A percentile compares a stretch with the other conserved stretches of the same genome.
These are phyloP conservation scores for Globisporangium mamillatum DNA, from an alignment of 352 stramenopile species.

Conservation along the genomic window DNA sequence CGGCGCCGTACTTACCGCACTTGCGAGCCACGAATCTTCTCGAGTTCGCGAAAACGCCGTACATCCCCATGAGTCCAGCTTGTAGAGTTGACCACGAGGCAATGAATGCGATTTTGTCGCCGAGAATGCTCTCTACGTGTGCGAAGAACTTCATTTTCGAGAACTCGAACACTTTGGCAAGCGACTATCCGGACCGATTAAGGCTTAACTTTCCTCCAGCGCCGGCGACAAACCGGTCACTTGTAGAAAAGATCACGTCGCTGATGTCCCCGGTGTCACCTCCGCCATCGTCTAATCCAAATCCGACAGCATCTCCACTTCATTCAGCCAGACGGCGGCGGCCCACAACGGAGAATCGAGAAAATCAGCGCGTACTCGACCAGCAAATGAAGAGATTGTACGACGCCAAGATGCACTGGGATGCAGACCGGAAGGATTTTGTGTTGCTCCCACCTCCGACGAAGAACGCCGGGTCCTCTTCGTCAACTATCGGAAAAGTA, in stretches of 20 bases:
- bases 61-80: constrained; percentile 2
- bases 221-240: not conserved
- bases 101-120: constrained; percentile 26
- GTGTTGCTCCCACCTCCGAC: constrained; percentile 24
- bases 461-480: constrained; percentile 16
- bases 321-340: not conserved
- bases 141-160: constrained; percentile 47
- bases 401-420: constrained; percentile 45
- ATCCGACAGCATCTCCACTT: constrained; percentile 7
- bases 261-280: constrained; percentile 7
- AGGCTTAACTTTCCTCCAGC: constrained; percentile 22
- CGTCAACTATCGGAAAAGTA: not conserved
- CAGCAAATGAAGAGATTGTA: constrained; percentile 37
- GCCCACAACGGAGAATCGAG: not conserved
- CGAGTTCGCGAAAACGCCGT: constrained; percentile 4
- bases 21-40: constrained; percentile 18
- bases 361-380: constrained; percentile 28
- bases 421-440: constrained; percentile 29
- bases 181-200: constrained; percentile 35
- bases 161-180: constrained; percentile 34
- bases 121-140: constrained; percentile 44
- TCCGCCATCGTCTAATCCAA: constrained; percentile 15
- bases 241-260: not conserved
- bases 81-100: constrained; percentile 8
- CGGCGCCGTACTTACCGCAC: constrained; percentile 23